Percentiles rank a stretch among this genome's conserved stretches.
phyloP scores from a whole-genome alignment of 495 filamentous ascomycete species.

The Xylaria venustula region DNA sequence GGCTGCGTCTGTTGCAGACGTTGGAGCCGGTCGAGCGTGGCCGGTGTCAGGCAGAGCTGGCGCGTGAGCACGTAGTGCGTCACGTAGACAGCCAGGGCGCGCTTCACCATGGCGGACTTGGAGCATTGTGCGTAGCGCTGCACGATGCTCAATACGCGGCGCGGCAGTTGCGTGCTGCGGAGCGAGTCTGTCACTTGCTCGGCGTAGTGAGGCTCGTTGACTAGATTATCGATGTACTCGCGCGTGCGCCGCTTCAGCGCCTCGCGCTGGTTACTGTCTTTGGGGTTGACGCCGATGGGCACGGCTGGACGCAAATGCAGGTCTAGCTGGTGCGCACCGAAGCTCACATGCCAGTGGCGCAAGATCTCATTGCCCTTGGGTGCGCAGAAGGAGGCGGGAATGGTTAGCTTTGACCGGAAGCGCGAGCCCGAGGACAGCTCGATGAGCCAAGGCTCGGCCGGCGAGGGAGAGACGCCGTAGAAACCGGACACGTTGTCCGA shows the following conservation, averaged over 20 bases:
- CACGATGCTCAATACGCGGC: constrained; percentile 39
- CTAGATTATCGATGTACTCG: constrained; percentile 45
- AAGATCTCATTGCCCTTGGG: constrained; percentile 44
- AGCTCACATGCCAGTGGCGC: constrained; percentile 41
- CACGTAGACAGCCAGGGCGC: constrained; percentile 48
- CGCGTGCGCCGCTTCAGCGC: constrained; percentile 39
- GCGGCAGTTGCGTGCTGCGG: constrained; percentile 39
- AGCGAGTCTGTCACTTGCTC: constrained; percentile 44
- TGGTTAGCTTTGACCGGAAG: constrained; percentile 36
- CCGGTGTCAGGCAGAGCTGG: constrained; percentile 44
- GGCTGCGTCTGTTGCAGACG: constrained; percentile 24
- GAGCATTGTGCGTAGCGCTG: constrained; percentile 37
- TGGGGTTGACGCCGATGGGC: constrained; percentile 45
- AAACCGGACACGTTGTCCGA: constrained; percentile 41
- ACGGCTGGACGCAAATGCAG: constrained; percentile 36
- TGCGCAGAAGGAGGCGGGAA: constrained; percentile 48
- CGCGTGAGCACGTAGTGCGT: constrained; percentile 52
- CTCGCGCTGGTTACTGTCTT: constrained; percentile 30
- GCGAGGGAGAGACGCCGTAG: constrained; percentile 13
- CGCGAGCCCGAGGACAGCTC: constrained; percentile 41
- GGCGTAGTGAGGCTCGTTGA: constrained; percentile 38
- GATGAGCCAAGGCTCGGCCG: constrained; percentile 32
- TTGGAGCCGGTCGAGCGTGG: constrained; percentile 35
- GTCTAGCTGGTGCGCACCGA: constrained; percentile 30
- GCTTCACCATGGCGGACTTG: constrained; percentile 38